Percentiles rank a stretch among this genome's conserved stretches.
Conservation (phyloP, 2,329 filamentous ascomycete genomes). For the Lecanosticta acicola region DNA sequence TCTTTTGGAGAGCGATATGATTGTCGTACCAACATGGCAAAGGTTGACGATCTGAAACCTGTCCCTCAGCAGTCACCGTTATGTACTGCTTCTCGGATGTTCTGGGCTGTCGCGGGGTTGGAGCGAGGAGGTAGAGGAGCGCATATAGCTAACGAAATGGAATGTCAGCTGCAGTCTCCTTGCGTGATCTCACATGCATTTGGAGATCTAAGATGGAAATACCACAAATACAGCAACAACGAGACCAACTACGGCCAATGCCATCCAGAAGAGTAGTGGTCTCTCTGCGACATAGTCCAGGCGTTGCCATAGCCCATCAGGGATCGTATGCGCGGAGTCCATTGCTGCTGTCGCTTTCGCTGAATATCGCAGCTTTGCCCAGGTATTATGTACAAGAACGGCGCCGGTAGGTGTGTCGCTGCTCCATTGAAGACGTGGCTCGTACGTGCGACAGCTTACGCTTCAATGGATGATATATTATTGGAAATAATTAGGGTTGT, state of each 20-base stretch:
- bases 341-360: conserved; percentile 19
- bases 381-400: too few species aligned
- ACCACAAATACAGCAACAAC: conserved; percentile 17
- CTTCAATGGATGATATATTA: too few species aligned
- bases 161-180: conserved; percentile 7
- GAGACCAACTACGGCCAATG: conserved; percentile 19
- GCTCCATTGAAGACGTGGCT: too few species aligned
- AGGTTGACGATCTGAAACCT: conserved; percentile 48
- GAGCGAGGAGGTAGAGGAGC: conserved; percentile 68
- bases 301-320: conserved; percentile 26
- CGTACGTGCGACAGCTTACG: too few species aligned
- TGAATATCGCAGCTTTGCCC: too few species aligned
- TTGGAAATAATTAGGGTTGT: too few species aligned
- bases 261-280: conserved; percentile 24
- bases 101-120: conserved; percentile 67
- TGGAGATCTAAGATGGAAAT: conserved; percentile 2
- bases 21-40: conserved; percentile 85
- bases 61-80: conserved; percentile 64
- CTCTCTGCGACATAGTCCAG: conserved; percentile 22
- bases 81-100: conserved; percentile 80
- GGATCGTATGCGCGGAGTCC: conserved; percentile 30
- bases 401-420: too few species aligned
- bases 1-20: conserved; percentile 56
- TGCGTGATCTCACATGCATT: neutral
- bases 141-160: conserved; percentile 23